These are phyloP conservation scores for Bathelium albidoporum DNA, from an alignment of 495 filamentous ascomycete genomes.

Conservation along the genomic window DNA sequence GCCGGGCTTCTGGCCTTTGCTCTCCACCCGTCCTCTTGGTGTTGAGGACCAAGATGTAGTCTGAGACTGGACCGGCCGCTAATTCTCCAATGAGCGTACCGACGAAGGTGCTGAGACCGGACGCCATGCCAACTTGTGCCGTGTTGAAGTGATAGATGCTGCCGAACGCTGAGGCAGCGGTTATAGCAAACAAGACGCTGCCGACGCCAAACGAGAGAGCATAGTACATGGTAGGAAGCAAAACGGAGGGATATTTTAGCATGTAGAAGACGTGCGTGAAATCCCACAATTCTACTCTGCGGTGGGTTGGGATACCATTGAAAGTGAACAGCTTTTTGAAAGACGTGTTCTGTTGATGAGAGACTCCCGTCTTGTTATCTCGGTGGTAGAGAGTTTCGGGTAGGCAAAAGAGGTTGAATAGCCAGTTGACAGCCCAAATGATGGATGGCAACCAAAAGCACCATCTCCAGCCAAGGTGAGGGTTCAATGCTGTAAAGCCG, in stretches of 20 bases:
- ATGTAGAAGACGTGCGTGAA: constrained; percentile 20
- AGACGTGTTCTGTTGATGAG: background rate
- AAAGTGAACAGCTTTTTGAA: constrained; percentile 15
- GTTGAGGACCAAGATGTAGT: constrained; percentile 11
- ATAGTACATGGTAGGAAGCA: constrained; percentile 24
- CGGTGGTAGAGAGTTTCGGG: constrained; percentile 35
- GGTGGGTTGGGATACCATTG: constrained; percentile 1
- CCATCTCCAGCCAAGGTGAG: constrained; percentile 15
- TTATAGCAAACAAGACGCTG: constrained; percentile 24
- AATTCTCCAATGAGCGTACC: constrained; percentile 21
- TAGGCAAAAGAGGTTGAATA: constrained; percentile 30
- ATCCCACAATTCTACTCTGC: constrained; percentile 18
- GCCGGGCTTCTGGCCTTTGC: constrained; percentile 20
- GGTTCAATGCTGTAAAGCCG: constrained; percentile 10
- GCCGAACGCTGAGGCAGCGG: constrained; percentile 21
- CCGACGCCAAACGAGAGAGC: constrained; percentile 22
- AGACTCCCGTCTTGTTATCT: background rate
- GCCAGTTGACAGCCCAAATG: constrained; percentile 25
- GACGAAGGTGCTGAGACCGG: constrained; percentile 15
- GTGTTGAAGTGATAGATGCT: constrained; percentile 24
- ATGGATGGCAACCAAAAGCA: constrained; percentile 27
- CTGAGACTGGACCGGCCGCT: constrained; percentile 12
- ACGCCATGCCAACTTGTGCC: constrained; percentile 16
- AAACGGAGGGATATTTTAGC: constrained; percentile 23
- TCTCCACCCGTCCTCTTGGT: constrained; percentile 17